A percentile compares a stretch with the other conserved stretches of the same genome.
These are phyloP conservation scores for Pleurotus tuoliensis DNA, from an alignment of 768 basidiomycete species.

Conservation along the genomic window DNA sequence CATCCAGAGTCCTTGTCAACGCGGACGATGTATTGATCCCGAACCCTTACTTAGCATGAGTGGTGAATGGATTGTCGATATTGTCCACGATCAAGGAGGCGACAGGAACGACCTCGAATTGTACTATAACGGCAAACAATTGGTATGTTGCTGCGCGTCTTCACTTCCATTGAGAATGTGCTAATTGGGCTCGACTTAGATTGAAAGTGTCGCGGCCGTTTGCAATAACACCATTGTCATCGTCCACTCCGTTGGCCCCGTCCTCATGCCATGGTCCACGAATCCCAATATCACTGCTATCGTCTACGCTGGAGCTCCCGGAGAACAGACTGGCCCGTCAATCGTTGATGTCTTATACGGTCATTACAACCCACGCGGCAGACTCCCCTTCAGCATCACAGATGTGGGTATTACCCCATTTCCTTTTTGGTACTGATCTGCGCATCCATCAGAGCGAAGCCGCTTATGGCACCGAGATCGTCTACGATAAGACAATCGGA, in stretches of 20 bases:
- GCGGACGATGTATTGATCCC: neutral
- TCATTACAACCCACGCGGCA: slow-evolving; percentile 55
- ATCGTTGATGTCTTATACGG: slow-evolving; percentile 72
- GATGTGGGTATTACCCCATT: slow-evolving; percentile 22
- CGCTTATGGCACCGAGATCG: slow-evolving; percentile 1
- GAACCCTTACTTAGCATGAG: slow-evolving; percentile 3
- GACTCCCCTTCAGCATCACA: slow-evolving; percentile 74
- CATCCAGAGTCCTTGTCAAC: neutral
- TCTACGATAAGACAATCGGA: neutral
- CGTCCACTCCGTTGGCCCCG: slow-evolving; percentile 57
- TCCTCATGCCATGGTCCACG: slow-evolving; percentile 63
- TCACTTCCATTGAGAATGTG: slow-evolving; percentile 28
- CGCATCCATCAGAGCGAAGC: neutral
- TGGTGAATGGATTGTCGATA: slow-evolving; percentile 4
- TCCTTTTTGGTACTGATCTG: neutral
- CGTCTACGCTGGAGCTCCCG: slow-evolving; percentile 66
- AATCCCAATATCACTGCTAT: slow-evolving; percentile 70
- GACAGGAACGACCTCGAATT: neutral
- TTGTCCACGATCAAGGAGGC: neutral
- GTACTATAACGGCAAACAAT: neutral
- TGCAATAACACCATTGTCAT: slow-evolving; percentile 67
- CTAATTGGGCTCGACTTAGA: neutral
- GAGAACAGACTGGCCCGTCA: slow-evolving; percentile 66
- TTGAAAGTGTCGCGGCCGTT: slow-evolving; percentile 1
- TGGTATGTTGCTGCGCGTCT: neutral